Evolutionary conservation across 2,329 filamentous ascomycete species (phyloP).

Genomic region (Penicillium sp.): DNA sequence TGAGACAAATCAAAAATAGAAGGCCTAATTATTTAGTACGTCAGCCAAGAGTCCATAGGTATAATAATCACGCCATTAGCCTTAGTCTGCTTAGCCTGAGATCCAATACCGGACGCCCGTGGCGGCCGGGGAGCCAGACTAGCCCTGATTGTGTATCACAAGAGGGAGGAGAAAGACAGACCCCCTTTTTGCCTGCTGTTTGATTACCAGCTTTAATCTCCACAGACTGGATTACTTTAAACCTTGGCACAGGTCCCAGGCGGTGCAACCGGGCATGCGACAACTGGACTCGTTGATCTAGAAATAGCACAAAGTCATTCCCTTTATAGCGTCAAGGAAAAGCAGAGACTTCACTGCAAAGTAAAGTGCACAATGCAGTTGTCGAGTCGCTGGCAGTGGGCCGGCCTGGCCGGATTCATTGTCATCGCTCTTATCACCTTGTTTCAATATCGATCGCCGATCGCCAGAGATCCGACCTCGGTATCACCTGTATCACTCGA

Average conservation of each 20-base stretch:
- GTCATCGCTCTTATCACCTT: conserved; percentile 9
- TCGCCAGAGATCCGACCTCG: not conserved
- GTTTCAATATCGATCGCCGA: conserved; percentile 2
- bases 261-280: not conserved
- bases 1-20: not conserved
- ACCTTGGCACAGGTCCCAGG: not conserved
- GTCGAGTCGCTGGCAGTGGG: conserved; percentile 12
- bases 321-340: not conserved
- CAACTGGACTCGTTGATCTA: not conserved
- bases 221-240: not conserved
- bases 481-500: not conserved
- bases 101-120: not conserved
- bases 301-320: not conserved
- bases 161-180: not conserved
- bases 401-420: conserved; percentile 6
- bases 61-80: not conserved
- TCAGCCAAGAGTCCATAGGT: not conserved
- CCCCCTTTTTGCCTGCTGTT: not conserved
- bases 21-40: not conserved
- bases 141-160: not conserved
- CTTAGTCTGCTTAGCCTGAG: too few relatives aligned
- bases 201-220: not conserved
- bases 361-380: conserved; percentile 2
- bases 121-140: not conserved
- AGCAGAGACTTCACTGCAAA: not conserved